These are phyloP conservation scores for Fragaria vesca DNA, from an alignment of 306 rosid species.

Conservation along the genomic window DNA sequence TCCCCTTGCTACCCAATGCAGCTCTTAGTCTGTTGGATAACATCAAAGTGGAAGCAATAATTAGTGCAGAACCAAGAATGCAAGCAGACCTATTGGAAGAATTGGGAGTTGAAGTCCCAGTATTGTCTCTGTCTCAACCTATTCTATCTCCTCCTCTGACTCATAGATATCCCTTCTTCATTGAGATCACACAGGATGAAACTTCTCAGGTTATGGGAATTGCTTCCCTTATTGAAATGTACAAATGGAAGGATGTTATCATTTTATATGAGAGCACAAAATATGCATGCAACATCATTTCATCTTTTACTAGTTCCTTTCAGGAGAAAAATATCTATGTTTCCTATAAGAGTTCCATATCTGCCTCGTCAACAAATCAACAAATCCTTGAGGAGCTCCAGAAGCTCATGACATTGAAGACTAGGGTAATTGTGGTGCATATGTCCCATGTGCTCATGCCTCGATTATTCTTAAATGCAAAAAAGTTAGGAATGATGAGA, in stretches of 20 bases:
- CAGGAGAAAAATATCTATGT: background rate
- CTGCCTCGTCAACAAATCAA: background rate
- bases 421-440: conserved; percentile 1
- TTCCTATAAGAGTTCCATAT: conserved; percentile 1
- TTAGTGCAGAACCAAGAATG: conserved; percentile 2
- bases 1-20: background rate
- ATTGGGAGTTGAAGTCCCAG: conserved; percentile 6
- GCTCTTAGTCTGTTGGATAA: conserved; percentile 4
- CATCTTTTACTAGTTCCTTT: background rate
- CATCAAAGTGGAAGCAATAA: conserved; percentile 4
- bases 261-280: conserved; percentile 2
- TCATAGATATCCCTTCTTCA: background rate
- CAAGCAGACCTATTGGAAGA: conserved; percentile 13
- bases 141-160: background rate
- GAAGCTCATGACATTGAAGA: background rate
- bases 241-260: conserved; percentile 17
- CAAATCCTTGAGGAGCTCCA: conserved; percentile 12
- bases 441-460: background rate
- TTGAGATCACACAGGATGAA: background rate
- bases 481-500: conserved; percentile 3
- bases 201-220: background rate
- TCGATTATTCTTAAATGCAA: conserved; percentile 3
- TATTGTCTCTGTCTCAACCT: background rate
- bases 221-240: background rate
- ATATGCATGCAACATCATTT: background rate